These are phyloP conservation scores for Phytophthora sp. DNA, from an alignment of 352 stramenopile genomes.

Conservation along the genomic window DNA sequence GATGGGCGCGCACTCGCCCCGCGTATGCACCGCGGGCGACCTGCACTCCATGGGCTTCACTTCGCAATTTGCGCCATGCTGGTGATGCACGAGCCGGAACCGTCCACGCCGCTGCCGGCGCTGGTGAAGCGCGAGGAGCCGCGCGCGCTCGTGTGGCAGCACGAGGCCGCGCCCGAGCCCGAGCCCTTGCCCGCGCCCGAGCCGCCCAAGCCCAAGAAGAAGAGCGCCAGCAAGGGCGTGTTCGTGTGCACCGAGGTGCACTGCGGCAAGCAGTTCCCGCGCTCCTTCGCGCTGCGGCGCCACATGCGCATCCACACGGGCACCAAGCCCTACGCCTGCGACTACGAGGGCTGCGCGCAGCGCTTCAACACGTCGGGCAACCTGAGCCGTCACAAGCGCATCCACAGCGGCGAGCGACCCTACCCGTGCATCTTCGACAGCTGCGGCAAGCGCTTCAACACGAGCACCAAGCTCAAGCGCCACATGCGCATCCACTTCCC, in stretches of 20 bases:
- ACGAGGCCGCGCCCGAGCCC: constrained; percentile 5
- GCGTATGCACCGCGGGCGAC: neutral
- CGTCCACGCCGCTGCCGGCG: constrained; percentile 9
- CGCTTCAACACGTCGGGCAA: constrained; percentile 91
- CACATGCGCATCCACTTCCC: constrained; percentile 90
- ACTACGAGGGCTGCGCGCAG: constrained; percentile 75
- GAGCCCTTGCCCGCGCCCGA: neutral
- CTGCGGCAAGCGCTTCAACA: constrained; percentile 89
- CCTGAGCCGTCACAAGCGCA: constrained; percentile 87
- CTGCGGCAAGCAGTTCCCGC: constrained; percentile 86
- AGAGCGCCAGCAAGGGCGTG: constrained; percentile 50
- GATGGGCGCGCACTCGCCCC: constrained; percentile 25
- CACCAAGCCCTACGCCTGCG: constrained; percentile 83
- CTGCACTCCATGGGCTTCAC: constrained; percentile 25
- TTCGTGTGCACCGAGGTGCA: constrained; percentile 80
- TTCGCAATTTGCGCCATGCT: constrained; percentile 47
- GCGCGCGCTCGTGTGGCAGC: constrained; percentile 16
- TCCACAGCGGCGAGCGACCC: constrained; percentile 83
- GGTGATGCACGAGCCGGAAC: constrained; percentile 32
- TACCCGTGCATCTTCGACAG: constrained; percentile 81
- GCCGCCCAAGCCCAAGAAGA: constrained; percentile 43
- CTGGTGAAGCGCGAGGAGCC: constrained; percentile 25
- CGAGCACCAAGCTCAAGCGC: constrained; percentile 89
- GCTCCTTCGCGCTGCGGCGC: constrained; percentile 81
- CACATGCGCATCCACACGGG: constrained; percentile 89